Evolutionary conservation across 306 rosid species (phyloP).

Genomic region (Alnus rubra): DNA sequence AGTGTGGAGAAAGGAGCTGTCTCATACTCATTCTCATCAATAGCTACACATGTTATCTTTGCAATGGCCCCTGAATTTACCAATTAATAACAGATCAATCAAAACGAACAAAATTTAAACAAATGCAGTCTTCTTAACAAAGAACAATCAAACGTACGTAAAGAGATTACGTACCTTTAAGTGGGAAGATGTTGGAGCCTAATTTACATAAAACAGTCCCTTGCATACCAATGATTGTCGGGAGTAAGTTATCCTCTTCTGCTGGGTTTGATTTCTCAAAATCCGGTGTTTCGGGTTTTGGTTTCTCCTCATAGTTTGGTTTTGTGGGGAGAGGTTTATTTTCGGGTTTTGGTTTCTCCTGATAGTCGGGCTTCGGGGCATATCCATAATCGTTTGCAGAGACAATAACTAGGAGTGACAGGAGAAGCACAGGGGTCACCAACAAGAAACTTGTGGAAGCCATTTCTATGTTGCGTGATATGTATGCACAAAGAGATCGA

Average conservation of each 20-base stretch:
- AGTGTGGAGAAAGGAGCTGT: neutral
- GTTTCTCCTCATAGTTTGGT: neutral
- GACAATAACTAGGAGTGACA: conserved; percentile 8
- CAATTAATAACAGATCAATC: too few species aligned
- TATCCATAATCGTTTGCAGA: neutral
- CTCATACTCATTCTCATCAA: conserved; percentile 15
- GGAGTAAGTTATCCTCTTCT: conserved; percentile 1
- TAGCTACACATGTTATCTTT: conserved; percentile 23
- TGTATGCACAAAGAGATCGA: neutral
- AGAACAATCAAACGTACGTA: too few species aligned
- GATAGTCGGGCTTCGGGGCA: neutral
- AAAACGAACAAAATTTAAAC: too few species aligned
- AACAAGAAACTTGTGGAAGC: neutral
- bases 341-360: neutral
- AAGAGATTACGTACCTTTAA: too few species aligned
- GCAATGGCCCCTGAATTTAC: too few species aligned
- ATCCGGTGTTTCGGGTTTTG: neutral
- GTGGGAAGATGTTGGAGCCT: too few species aligned
- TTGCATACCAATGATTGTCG: neutral
- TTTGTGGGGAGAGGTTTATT: neutral
- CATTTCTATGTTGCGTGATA: neutral
- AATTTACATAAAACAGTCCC: too few species aligned
- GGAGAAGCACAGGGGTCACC: conserved; percentile 19
- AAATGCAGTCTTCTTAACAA: neutral
- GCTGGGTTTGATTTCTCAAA: neutral